A percentile compares a stretch with the other conserved stretches of the same genome.
These are phyloP conservation scores for Pyrenophora tritici-repentis DNA, from an alignment of 2,329 filamentous ascomycete species.

Conservation along the genomic window DNA sequence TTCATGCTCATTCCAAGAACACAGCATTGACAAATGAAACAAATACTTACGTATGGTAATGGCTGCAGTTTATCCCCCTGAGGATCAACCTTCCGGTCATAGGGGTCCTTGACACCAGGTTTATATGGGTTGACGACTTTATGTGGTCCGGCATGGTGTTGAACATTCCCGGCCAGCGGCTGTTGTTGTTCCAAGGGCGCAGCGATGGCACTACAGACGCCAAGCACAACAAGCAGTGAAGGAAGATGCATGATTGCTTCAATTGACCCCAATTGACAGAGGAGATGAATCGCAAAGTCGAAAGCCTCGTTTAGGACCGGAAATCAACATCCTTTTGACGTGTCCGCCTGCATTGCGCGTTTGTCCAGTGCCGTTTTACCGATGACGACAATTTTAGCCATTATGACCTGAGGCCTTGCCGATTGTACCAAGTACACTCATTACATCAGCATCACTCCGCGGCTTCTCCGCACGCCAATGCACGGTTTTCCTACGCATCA, in stretches of 20 bases:
- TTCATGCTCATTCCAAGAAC: neutral
- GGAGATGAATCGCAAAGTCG: conserved; percentile 1
- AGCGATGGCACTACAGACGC: conserved; percentile 29
- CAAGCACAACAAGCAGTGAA: conserved; percentile 37
- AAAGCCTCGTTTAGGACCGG: neutral
- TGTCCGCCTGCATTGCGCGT: conserved; percentile 10
- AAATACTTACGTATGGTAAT: conserved; percentile 55
- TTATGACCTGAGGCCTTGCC: neutral
- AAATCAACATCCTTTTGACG: conserved; percentile 19
- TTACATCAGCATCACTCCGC: conserved; percentile 9
- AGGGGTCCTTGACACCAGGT: conserved; percentile 63
- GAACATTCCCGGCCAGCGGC: conserved; percentile 38
- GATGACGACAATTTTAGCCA: conserved; percentile 45
- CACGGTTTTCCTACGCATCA: conserved; percentile 17
- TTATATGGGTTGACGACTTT: conserved; percentile 58
- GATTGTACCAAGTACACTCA: too few species aligned
- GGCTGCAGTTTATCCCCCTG: conserved; percentile 66
- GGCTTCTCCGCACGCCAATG: conserved; percentile 19
- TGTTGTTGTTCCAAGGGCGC: conserved; percentile 47
- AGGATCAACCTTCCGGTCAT: conserved; percentile 66
- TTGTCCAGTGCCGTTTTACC: conserved; percentile 29
- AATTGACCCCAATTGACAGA: conserved; percentile 21
- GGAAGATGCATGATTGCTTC: conserved; percentile 37
- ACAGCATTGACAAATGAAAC: neutral
- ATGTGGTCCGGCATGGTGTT: conserved; percentile 33